phyloP scores from a whole-genome alignment of 2,329 filamentous ascomycete species.

The Epicoccum sorghinum region DNA sequence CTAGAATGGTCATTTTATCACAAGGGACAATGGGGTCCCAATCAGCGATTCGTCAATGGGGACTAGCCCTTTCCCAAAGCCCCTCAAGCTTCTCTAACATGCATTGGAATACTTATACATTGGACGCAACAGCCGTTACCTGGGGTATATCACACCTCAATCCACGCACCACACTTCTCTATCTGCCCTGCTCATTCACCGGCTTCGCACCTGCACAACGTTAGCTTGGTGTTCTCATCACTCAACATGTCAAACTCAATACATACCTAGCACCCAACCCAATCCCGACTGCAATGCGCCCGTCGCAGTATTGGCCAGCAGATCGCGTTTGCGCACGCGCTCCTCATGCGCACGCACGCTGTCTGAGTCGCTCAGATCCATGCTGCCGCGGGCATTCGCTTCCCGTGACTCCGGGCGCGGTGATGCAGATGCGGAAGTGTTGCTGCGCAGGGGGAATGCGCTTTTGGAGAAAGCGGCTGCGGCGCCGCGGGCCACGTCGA shows the following conservation, averaged over 20 bases:
- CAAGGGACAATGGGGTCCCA: too few relatives aligned
- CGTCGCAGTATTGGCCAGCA: conserved; percentile 69
- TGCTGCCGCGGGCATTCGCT: conserved; percentile 26
- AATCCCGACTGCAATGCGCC: conserved; percentile 67
- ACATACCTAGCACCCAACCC: conserved; percentile 67
- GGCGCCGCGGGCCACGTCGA: conserved; percentile 58
- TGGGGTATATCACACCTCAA: not conserved
- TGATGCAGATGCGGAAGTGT: not conserved
- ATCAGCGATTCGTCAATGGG: too few relatives aligned
- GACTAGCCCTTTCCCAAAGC: too few relatives aligned
- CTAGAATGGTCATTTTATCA: too few relatives aligned
- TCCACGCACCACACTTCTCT: not conserved
- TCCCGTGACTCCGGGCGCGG: too few relatives aligned
- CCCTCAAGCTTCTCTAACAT: too few relatives aligned
- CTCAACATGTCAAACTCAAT: not conserved
- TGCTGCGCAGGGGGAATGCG: conserved; percentile 53
- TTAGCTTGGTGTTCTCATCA: conserved; percentile 8
- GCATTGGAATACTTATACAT: too few relatives aligned
- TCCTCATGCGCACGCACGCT: conserved; percentile 36
- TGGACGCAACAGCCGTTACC: not conserved
- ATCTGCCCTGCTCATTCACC: conserved; percentile 25
- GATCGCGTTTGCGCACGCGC: conserved; percentile 72
- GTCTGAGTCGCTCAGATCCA: conserved; percentile 47
- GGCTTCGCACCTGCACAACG: conserved; percentile 35
- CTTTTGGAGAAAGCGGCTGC: conserved; percentile 55